These are phyloP conservation scores for Nothopassalora personata DNA, from an alignment of 2,329 filamentous ascomycete species.

Conservation along the genomic window DNA sequence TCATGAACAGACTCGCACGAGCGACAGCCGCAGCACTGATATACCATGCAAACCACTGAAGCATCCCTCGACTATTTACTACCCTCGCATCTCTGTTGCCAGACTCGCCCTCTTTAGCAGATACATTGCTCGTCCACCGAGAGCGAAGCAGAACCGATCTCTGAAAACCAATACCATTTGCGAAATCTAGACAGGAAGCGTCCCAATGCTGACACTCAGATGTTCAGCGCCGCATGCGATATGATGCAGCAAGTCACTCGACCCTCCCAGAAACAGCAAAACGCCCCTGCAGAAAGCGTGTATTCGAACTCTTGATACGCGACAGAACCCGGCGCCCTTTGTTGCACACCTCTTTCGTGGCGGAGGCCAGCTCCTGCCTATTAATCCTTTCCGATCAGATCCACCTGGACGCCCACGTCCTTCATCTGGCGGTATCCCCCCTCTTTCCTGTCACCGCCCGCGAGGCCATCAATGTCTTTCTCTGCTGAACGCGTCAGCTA, in stretches of 20 bases:
- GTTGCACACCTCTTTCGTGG: background rate
- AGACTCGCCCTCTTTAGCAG: conserved; percentile 12
- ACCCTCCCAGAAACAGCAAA: background rate
- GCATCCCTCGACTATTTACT: background rate
- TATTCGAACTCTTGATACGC: background rate
- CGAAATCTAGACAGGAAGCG: background rate
- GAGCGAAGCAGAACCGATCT: background rate
- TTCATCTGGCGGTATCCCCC: conserved; percentile 20
- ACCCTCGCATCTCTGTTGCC: conserved; percentile 12
- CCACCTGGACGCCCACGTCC: conserved; percentile 31
- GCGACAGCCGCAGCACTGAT: background rate
- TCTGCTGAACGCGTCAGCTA: conserved; percentile 29
- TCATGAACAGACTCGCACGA: background rate
- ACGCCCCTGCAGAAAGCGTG: conserved; percentile 4
- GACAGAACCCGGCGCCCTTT: background rate
- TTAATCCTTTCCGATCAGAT: conserved; percentile 16
- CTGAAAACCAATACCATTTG: background rate
- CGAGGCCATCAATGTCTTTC: conserved; percentile 18
- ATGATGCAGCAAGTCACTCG: background rate
- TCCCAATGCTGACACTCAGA: conserved; percentile 3
- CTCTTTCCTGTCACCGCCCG: conserved; percentile 24
- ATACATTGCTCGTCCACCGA: background rate
- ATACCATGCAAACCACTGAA: background rate
- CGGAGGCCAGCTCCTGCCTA: conserved; percentile 23
- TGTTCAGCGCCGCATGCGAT: background rate